phyloP scores from a whole-genome alignment of 305 asterid species.

The Fraxinus velutina region DNA sequence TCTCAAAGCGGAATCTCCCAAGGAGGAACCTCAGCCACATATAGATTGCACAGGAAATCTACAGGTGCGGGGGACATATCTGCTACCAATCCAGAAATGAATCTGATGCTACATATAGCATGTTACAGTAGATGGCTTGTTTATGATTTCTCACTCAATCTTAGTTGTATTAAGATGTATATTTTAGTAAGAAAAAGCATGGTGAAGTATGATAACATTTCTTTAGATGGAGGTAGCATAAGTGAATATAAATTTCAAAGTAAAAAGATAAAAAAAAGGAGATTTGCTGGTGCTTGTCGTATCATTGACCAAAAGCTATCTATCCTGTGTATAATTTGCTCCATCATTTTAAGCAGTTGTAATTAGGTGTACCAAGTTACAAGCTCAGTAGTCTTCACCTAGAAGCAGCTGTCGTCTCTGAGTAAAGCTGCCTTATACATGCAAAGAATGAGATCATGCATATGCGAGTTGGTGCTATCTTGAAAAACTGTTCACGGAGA shows the following conservation, averaged over 20 bases:
- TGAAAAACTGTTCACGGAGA: not conserved
- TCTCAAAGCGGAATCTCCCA: constrained; percentile 82
- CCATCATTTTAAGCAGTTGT: not conserved
- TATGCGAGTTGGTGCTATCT: not conserved
- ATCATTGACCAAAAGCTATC: not conserved
- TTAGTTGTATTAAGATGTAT: not conserved
- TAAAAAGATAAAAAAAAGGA: not conserved
- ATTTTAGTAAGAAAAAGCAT: not conserved
- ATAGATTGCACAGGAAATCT: constrained; percentile 96
- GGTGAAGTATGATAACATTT: not conserved
- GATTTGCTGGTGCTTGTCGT: not conserved
- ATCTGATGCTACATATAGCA: constrained; percentile 11
- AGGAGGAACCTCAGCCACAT: constrained; percentile 81
- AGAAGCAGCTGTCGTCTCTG: not conserved
- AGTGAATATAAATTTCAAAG: not conserved
- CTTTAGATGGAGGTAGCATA: constrained; percentile 8
- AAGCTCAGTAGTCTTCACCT: not conserved
- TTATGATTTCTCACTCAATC: not conserved
- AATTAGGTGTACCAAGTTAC: not conserved
- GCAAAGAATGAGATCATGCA: not conserved
- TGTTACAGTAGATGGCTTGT: constrained; percentile 7
- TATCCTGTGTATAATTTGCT: not conserved
- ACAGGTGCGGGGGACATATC: constrained; percentile 57
- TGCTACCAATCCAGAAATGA: constrained; percentile 1
- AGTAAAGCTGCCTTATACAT: not conserved